These are phyloP conservation scores for Neurospora sp. DNA, from an alignment of 495 filamentous ascomycete genomes.

Conservation along the genomic window DNA sequence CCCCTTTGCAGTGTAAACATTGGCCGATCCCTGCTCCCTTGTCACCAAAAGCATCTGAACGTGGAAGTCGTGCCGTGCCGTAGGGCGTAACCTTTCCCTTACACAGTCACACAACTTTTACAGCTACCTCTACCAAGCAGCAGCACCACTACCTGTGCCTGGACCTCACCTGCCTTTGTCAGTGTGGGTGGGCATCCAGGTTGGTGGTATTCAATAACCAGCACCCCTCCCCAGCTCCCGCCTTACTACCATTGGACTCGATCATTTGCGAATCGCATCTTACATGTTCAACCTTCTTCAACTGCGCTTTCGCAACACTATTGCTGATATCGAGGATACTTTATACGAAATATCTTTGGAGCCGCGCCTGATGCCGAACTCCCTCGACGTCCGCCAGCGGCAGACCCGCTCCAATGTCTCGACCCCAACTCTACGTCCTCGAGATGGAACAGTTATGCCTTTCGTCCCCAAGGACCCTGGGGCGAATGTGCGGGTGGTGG, in stretches of 20 bases:
- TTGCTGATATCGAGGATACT: conserved; percentile 33
- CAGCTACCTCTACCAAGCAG: background rate
- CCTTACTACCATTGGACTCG: background rate
- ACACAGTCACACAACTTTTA: background rate
- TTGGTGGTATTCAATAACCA: background rate
- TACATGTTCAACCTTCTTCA: conserved; percentile 30
- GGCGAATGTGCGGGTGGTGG: conserved; percentile 91
- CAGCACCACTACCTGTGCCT: background rate
- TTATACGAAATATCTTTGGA: conserved; percentile 36
- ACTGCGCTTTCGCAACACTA: conserved; percentile 23
- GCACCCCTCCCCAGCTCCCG: background rate
- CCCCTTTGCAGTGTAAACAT: conserved; percentile 12
- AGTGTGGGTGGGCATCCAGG: background rate
- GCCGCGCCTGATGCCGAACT: conserved; percentile 35
- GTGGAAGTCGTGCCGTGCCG: background rate
- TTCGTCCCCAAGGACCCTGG: conserved; percentile 45
- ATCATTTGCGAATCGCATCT: background rate
- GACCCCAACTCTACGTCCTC: conserved; percentile 60
- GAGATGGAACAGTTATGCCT: conserved; percentile 49
- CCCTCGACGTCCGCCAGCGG: conserved; percentile 19
- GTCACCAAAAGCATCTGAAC: background rate
- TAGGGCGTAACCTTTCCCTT: background rate
- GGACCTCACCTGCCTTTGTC: background rate
- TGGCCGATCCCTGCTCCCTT: conserved; percentile 4
- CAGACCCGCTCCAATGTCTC: conserved; percentile 50